phyloP scores from a whole-genome alignment of 495 filamentous ascomycete genomes.

The Podospora appendiculata region DNA sequence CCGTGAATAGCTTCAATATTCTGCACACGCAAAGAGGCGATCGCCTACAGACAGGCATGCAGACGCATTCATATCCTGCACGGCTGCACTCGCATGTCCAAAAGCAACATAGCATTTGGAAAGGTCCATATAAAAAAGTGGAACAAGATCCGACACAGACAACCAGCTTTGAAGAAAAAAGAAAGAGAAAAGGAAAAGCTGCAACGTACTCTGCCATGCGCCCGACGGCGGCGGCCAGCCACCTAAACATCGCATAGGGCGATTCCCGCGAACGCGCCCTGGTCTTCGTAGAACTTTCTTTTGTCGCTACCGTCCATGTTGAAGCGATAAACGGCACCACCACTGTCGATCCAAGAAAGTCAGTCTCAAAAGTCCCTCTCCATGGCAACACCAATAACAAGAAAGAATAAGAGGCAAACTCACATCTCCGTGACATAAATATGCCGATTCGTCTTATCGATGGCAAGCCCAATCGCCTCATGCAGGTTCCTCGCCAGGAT shows the following conservation, averaged over 20 bases:
- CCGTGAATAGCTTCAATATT: too few species aligned
- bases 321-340: slow-evolving; percentile 39
- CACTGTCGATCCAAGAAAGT: slow-evolving; percentile 6
- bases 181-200: too few species aligned
- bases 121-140: too few species aligned
- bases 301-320: slow-evolving; percentile 34
- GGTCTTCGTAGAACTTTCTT: slow-evolving; percentile 21
- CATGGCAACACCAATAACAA: not conserved
- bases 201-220: too few species aligned
- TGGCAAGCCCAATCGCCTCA: slow-evolving; percentile 42
- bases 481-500: slow-evolving; percentile 32
- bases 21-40: too few species aligned
- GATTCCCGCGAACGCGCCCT: slow-evolving; percentile 20
- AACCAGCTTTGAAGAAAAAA: too few species aligned
- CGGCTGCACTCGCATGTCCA: too few species aligned
- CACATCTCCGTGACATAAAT: slow-evolving; percentile 40
- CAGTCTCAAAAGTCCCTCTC: not conserved
- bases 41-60: too few species aligned
- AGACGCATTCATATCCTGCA: too few species aligned
- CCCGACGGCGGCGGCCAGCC: too few species aligned
- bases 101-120: too few species aligned
- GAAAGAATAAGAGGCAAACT: not conserved
- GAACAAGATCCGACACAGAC: too few species aligned
- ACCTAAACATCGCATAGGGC: slow-evolving; percentile 7
- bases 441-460: slow-evolving; percentile 27